phyloP scores from a whole-genome alignment of 2,329 filamentous ascomycete genomes.

The Phaeosphaeria sp. region DNA sequence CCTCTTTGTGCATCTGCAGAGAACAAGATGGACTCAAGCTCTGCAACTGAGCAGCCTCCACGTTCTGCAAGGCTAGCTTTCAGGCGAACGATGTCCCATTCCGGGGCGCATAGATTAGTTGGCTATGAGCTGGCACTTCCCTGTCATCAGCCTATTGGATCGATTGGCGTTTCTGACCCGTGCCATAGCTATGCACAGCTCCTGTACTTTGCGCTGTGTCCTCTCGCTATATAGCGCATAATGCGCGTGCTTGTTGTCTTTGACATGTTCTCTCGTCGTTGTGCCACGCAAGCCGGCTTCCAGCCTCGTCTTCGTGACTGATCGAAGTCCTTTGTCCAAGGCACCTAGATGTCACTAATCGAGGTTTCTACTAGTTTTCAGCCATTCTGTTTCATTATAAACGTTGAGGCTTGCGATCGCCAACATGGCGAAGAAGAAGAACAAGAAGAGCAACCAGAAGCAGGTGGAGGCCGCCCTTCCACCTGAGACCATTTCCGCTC shows the following conservation, averaged over 20 bases:
- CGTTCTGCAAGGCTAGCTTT: conserved; percentile 31
- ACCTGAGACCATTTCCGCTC: conserved; percentile 31
- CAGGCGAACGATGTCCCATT: conserved; percentile 31
- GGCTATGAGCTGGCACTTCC: conserved; percentile 42
- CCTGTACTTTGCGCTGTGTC: conserved; percentile 24
- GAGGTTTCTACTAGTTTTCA: conserved; percentile 15
- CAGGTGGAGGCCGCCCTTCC: conserved; percentile 34
- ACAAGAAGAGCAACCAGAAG: conserved; percentile 37
- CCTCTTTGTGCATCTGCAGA: neutral
- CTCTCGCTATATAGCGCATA: conserved; percentile 43
- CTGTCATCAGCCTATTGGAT: conserved; percentile 41
- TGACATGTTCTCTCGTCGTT: conserved; percentile 38
- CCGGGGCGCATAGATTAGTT: conserved; percentile 43
- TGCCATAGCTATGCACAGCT: conserved; percentile 39
- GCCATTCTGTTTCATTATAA: conserved; percentile 17
- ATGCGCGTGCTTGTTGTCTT: conserved; percentile 40
- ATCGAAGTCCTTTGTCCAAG: conserved; percentile 25
- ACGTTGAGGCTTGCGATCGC: conserved; percentile 26
- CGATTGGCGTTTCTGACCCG: conserved; percentile 29
- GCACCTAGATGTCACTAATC: conserved; percentile 28
- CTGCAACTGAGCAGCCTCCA: conserved; percentile 25
- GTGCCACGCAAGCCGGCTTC: conserved; percentile 48
- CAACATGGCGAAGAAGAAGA: conserved; percentile 44
- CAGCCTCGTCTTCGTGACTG: conserved; percentile 32
- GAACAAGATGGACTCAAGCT: conserved; percentile 4